Evolutionary conservation across 495 filamentous ascomycete species (phyloP), one percentile per base, ranked within the genome.

Genomic region (Chaetomium tenue): DNA sequence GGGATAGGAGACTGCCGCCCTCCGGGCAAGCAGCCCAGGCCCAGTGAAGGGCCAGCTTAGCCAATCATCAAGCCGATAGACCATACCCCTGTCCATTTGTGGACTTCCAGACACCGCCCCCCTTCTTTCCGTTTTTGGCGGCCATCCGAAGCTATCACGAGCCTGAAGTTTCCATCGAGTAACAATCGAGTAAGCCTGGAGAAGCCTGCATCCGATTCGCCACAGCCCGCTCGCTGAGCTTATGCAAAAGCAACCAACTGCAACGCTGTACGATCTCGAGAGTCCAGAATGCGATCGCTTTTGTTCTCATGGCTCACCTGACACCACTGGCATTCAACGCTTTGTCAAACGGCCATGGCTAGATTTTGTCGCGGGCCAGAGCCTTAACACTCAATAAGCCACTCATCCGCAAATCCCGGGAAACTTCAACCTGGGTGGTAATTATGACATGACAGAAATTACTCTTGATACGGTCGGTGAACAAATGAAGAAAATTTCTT

Each of bases 81-180:
- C 2, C 23, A 8, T 4, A 20, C 12, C 50, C 50, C 50, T 46
- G 50, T 54, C 39, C 13, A 13, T 15, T 20, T 6, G 3, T 20
- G n/a, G 58, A 15, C 26, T 18, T n/a, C 20, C 33, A 16, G 18
- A 20, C 30, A 28, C 28, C 15, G 33, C 28, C 58, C 30, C 40
- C 42, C 33, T 37, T 39, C 15, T 58, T 68, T 66, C 68, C 67
- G 47, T 61, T 66, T 67, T 67, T 52, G 63, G 66, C 65, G 28
- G 56, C 56, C 58, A 64, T 44, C 40, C 59, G 65, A 71, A 56
- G 66, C 65, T 68, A 68, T 73, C 64, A 64, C 56, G 67, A 63
- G 18, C n/a, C n/a, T n/a, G n/a, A n/a, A n/a, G 71, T 76, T 76
- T 73, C 66, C 37, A 74, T 76, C 72, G 74, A 76, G 74, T 76